Evolutionary conservation across 495 filamentous ascomycete species (phyloP), one percentile per base, ranked within the genome.

Genomic region (Clohesyomyces aquaticus): DNA sequence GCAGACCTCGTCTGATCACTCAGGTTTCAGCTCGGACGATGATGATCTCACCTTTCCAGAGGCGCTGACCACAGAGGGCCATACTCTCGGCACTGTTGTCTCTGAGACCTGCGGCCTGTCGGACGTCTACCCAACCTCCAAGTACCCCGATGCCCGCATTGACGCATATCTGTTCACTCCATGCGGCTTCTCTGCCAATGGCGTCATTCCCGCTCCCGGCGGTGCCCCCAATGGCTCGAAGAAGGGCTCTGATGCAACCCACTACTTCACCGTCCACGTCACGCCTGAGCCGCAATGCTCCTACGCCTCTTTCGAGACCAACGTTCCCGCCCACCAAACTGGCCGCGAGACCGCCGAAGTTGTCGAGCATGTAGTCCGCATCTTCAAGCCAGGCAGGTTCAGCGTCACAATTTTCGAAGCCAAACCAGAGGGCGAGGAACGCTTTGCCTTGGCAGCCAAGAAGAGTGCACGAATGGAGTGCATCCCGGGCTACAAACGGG

Each of bases 201-300:
- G 91, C 51, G 92, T 99, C 43, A 85, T 99, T 43, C 95, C 95
- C 14, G 87, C 90, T 49, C 88, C 93, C 2, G 77, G 82, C 25
- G 62, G 61, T 21, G 59, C 55, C 21, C 55, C 47, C 22, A 77
- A 81, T 18, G 82, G 81, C 58, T 78, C 77, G 38, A 79, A 77
- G 26, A 64, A 67, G 22, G 63, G 56, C 10, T 66, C 64, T 23
- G 58, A 68, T 28, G 83, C 81, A 38, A 91, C 88, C 18, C 91
- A 98, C 77, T 99, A 99, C 77, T 99, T 96, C 81, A 99, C 93
- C 1, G 95, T 99, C 45, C 95, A 99, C 74, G 95, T 99, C 61
- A 99, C 95, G 0, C 95, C 95, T 0, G 95, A 99, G 80, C 89
- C 94, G 29, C 85, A 95, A 71, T 99, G 93, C 81, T 96, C 91